phyloP scores from a whole-genome alignment of 2,329 filamentous ascomycete genomes.

The Apiospora malaysiana region DNA sequence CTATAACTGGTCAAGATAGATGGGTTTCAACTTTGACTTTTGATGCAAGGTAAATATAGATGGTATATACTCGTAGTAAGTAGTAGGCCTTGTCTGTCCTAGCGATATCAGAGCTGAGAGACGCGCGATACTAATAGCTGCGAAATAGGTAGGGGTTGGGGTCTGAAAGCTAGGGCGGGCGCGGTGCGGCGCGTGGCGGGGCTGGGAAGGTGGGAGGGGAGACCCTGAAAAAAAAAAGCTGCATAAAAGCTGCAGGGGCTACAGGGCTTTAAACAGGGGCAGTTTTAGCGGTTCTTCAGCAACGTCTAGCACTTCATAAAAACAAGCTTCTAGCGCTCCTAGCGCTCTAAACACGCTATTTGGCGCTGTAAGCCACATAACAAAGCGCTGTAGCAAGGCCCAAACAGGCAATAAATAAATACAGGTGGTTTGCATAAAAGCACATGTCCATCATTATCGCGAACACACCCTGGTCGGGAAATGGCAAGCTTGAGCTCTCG shows the following conservation, averaged over 20 bases:
- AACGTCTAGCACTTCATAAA: not conserved
- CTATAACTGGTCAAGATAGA: no score
- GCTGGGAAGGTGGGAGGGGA: not conserved
- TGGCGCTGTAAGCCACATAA: not conserved
- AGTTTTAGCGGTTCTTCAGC: not conserved
- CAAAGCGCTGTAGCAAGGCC: conserved; percentile 8
- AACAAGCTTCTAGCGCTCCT: not conserved
- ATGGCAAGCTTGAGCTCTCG: not conserved
- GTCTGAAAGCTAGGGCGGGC: not conserved
- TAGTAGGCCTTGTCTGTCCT: not conserved
- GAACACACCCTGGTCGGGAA: not conserved
- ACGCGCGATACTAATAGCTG: not conserved
- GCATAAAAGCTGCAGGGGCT: conserved; percentile 14
- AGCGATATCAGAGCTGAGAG: not conserved
- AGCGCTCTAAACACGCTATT: conserved; percentile 15
- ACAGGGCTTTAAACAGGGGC: not conserved
- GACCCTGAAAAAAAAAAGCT: not conserved
- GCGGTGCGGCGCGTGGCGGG: conserved; percentile 10
- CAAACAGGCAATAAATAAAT: conserved; percentile 32
- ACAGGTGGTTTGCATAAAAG: conserved; percentile 19
- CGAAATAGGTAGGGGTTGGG: not conserved
- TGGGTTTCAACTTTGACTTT: no score
- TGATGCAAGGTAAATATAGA: not conserved
- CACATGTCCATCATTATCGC: not conserved
- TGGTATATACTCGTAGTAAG: not conserved